phyloP scores from a whole-genome alignment of 2,329 filamentous ascomycete genomes.

The Curvularia sp. region DNA sequence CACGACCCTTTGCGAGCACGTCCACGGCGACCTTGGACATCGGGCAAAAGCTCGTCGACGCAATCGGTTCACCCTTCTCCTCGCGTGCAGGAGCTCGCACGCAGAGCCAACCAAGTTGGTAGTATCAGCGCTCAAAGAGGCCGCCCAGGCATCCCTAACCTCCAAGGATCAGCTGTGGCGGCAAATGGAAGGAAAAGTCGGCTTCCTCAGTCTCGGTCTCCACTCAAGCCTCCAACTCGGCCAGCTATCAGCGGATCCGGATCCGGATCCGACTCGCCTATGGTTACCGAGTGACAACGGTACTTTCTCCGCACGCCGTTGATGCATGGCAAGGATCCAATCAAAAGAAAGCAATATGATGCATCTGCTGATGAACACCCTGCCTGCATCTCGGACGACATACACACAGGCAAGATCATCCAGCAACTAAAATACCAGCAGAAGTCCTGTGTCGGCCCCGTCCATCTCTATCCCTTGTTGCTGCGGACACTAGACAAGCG shows the following conservation, averaged over 20 bases:
- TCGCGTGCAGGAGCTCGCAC: neutral
- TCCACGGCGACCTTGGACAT: slow-evolving; percentile 14
- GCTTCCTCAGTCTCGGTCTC: slow-evolving; percentile 11
- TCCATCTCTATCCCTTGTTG: slow-evolving; percentile 28
- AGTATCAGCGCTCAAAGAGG: slow-evolving; percentile 1
- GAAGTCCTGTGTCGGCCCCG: neutral
- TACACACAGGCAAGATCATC: neutral
- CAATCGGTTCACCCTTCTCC: neutral
- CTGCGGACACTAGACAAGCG: slow-evolving; percentile 35
- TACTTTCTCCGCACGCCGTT: slow-evolving; percentile 15
- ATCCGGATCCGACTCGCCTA: slow-evolving; percentile 30
- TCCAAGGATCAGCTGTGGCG: slow-evolving; percentile 18
- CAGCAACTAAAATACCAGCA: neutral
- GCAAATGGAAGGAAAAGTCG: slow-evolving; percentile 20
- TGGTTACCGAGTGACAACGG: slow-evolving; percentile 21
- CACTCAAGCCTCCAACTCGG: slow-evolving; percentile 17
- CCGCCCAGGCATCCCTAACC: neutral
- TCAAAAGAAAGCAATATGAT: slow-evolving; percentile 1
- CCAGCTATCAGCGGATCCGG: slow-evolving; percentile 28
- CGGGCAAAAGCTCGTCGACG: slow-evolving; percentile 1
- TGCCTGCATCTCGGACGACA: neutral
- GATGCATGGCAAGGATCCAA: slow-evolving; percentile 12
- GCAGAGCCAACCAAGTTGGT: slow-evolving; percentile 9
- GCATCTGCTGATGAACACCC: neutral
- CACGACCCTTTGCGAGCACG: slow-evolving; percentile 13